Conservation (phyloP, 495 filamentous ascomycete genomes). For the Neurospora sp. region DNA sequence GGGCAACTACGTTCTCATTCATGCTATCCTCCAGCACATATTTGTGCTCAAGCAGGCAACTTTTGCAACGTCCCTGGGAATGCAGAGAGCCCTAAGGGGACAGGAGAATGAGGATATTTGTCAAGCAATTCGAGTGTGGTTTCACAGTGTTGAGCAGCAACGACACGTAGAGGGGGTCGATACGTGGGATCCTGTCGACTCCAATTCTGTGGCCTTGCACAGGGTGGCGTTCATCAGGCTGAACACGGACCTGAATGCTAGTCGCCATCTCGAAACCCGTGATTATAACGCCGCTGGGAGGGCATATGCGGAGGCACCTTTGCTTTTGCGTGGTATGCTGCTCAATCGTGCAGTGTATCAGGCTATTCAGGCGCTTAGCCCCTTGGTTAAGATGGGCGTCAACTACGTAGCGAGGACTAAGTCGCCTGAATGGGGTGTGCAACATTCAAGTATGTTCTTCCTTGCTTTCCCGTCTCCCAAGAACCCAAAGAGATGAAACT, state of each 20-base stretch:
- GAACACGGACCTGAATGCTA: constrained; percentile 55
- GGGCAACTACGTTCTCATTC: constrained; percentile 58
- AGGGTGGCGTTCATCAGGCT: constrained; percentile 58
- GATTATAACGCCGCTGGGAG: constrained; percentile 50
- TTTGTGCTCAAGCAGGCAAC: constrained; percentile 54
- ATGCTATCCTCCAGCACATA: constrained; percentile 60
- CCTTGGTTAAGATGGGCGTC: constrained; percentile 57
- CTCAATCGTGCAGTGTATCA: constrained; percentile 53
- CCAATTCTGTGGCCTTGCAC: constrained; percentile 56
- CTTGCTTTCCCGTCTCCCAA: background rate
- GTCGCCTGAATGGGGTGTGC: constrained; percentile 60
- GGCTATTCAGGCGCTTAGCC: constrained; percentile 58
- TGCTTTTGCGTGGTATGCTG: constrained; percentile 45
- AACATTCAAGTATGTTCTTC: constrained; percentile 46
- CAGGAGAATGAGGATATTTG: constrained; percentile 47
- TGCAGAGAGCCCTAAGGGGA: constrained; percentile 35
- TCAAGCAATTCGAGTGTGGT: constrained; percentile 54
- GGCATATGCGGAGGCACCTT: constrained; percentile 47
- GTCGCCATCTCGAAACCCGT: constrained; percentile 50
- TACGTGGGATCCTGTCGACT: constrained; percentile 46
- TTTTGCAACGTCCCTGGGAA: constrained; percentile 34
- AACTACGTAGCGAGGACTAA: constrained; percentile 61
- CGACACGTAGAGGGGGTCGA: constrained; percentile 31
- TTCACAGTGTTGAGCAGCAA: constrained; percentile 49
- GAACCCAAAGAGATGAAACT: background rate